These are phyloP conservation scores for Linaria vulgaris DNA, from an alignment of 257 asterid genomes.

Conservation along the genomic window DNA sequence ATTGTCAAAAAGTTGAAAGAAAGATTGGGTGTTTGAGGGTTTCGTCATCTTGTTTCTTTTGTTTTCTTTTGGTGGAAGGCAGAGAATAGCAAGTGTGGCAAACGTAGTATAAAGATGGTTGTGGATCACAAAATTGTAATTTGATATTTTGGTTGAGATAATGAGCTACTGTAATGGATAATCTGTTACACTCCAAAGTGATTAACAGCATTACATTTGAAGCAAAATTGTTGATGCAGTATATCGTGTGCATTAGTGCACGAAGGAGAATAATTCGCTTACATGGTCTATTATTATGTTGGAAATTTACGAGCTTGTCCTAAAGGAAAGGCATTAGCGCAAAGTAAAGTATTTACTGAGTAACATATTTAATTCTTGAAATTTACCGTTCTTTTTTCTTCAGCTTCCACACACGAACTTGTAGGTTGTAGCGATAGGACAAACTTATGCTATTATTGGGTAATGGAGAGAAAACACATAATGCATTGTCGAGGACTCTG, in stretches of 20 bases:
- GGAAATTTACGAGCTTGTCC: too few species aligned
- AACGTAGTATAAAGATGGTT: not conserved
- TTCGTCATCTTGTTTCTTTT: not conserved
- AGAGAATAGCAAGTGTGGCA: slow-evolving; percentile 1
- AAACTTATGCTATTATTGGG: not conserved
- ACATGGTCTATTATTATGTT: too few species aligned
- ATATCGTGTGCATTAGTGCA: too few species aligned
- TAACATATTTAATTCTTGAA: too few species aligned
- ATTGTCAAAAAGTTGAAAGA: not conserved
- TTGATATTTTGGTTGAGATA: not conserved
- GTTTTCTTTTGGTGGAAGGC: not conserved
- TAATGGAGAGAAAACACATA: not conserved
- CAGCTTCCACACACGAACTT: not conserved
- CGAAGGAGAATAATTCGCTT: too few species aligned
- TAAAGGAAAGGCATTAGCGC: too few species aligned
- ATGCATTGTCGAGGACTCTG: not conserved
- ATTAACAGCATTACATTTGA: too few species aligned
- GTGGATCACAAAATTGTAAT: not conserved
- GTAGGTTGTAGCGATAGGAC: not conserved
- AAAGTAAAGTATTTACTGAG: too few species aligned
- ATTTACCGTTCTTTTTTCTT: not conserved
- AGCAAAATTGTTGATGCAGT: too few species aligned
- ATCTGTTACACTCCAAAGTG: not conserved
- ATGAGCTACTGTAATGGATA: too few species aligned
- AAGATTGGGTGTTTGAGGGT: not conserved